Base-by-base conservation (phyloP, 2,329 filamentous ascomycete species). In the Penicillium freii region DNA sequence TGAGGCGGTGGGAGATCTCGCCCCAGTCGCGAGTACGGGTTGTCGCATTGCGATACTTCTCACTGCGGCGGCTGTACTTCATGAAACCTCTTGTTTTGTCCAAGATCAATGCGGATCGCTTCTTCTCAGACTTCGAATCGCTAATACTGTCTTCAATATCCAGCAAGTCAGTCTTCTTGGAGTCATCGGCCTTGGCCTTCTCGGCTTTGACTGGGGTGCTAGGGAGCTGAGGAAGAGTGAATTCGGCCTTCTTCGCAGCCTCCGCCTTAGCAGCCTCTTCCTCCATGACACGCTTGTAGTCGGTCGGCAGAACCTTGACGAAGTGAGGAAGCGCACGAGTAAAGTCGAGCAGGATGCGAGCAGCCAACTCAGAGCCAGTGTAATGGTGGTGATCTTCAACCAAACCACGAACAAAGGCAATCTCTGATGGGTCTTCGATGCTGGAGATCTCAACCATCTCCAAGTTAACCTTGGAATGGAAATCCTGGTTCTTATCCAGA, bases 371-470 rank as follows among this genome's bases (percentile, higher is more conserved):
- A 15, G 93, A 97, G 59, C 93, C 93, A 57, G 93, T 97, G 82
- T 96, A 97, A 77, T 97, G 93, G 77, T 97, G 92, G 71, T 97
- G 93, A 66, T 97, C 93, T 79, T 97, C 93, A 55, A 97, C 91
- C 65, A 97, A 82, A 61, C 92, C 90, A 65, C 92, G 91, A 31
- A 97, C 82, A 73, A 89, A 97, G 34, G 92, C 91, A 69, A 97
- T 91, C 75, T 97, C 93, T 57, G 87, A 79, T 27, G 91, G 91
- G 59, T 97, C 92, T 61, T 93, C 90, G 44, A 97, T 80, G 9
- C 85, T 83, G 47, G 89, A 89, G 27, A 93, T 87, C 78, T 97
- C 92, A 66, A 97, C 93, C 93, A 97, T 96, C 80, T 97, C 93
- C 71, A 87, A 89, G 79, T 97, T 97, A 78, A 97, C 88, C 84